phyloP scores from a whole-genome alignment of 2,329 filamentous ascomycete genomes.

The Ophidiomyces ophidiicola region DNA sequence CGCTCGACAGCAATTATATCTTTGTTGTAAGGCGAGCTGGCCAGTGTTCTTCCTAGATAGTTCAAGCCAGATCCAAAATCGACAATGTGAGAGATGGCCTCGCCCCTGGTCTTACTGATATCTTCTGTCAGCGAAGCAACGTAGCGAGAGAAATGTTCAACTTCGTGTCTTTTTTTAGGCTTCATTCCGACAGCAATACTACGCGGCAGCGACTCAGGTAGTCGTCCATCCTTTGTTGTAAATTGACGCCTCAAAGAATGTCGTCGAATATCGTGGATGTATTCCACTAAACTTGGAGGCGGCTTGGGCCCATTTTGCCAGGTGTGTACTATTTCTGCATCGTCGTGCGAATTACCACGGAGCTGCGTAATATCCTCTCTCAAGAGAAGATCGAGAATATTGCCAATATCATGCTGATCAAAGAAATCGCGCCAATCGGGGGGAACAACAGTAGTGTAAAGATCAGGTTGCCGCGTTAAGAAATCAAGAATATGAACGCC shows the following conservation, averaged over 20 bases:
- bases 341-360: conserved; percentile 16
- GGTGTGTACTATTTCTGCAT: conserved; percentile 13
- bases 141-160: conserved; percentile 78
- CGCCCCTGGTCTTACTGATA: conserved; percentile 37
- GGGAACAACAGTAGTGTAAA: conserved; percentile 68
- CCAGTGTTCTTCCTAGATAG: conserved; percentile 79
- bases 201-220: conserved; percentile 43
- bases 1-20: conserved; percentile 87
- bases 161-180: conserved; percentile 89
- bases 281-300: conserved; percentile 52
- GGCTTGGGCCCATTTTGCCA: conserved; percentile 37
- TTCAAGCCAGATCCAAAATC: conserved; percentile 97
- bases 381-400: conserved; percentile 68
- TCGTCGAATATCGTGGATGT: conserved; percentile 58
- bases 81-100: conserved; percentile 65
- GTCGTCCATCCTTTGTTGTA: conserved; percentile 24
- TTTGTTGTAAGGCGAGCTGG: conserved; percentile 71
- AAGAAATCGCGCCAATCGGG: conserved; percentile 74
- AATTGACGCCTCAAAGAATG: conserved; percentile 57
- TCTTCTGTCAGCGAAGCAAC: conserved; percentile 54
- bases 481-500: conserved; percentile 97
- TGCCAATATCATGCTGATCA: conserved; percentile 55
- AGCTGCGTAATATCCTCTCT: conserved; percentile 54
- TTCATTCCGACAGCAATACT: conserved; percentile 84
- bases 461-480: conserved; percentile 69